These are phyloP conservation scores for Candida tetrigidarum DNA, from an alignment of 1,139 yeast genomes.

Conservation along the genomic window DNA sequence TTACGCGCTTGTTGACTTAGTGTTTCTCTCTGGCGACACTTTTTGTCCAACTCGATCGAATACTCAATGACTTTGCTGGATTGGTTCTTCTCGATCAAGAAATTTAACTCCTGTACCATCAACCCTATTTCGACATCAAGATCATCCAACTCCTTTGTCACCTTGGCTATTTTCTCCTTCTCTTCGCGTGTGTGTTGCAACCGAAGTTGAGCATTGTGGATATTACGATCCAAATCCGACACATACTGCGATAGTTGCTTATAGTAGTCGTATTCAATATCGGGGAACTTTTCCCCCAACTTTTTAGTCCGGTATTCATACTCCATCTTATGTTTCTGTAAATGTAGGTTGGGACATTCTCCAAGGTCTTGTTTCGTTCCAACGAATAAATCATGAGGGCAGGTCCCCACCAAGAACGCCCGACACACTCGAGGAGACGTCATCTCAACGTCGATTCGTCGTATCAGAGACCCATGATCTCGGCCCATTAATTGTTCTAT, in stretches of 20 bases:
- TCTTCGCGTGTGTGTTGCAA: conserved; percentile 84
- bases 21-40: conserved; percentile 50
- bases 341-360: conserved; percentile 75
- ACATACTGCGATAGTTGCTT: conserved; percentile 57
- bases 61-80: conserved; percentile 55
- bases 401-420: conserved; percentile 80
- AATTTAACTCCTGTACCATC: conserved; percentile 69
- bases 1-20: conserved; percentile 59
- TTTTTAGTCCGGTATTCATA: conserved; percentile 63
- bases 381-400: conserved; percentile 83
- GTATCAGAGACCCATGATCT: conserved; percentile 44
- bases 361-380: conserved; percentile 89
- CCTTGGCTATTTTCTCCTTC: conserved; percentile 61
- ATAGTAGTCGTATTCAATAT: conserved; percentile 71
- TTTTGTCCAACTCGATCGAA: conserved; percentile 45
- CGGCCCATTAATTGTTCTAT: conserved; percentile 86
- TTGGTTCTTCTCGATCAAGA: conserved; percentile 55
- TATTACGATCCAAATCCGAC: conserved; percentile 69
- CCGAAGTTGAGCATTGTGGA: conserved; percentile 65
- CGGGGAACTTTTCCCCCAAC: conserved; percentile 62
- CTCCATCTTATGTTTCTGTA: conserved; percentile 75
- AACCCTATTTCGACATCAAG: conserved; percentile 70
- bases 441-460: conserved; percentile 53
- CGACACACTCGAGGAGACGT: conserved; percentile 76
- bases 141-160: conserved; percentile 67